phyloP scores from a whole-genome alignment of 345 rosid genomes.

The Iberis pinnata region DNA sequence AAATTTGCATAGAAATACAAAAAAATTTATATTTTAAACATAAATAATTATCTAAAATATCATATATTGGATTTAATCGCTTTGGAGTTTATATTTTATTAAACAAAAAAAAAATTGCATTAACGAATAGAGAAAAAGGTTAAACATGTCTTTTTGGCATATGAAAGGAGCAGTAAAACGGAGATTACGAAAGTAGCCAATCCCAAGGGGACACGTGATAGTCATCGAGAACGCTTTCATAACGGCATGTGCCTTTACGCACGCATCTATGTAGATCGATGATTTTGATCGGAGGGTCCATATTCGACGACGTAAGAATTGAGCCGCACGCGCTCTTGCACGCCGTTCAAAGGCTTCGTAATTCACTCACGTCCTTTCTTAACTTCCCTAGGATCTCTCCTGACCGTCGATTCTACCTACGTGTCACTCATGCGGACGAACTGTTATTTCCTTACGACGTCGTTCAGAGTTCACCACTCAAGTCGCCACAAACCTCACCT shows the following conservation, averaged over 20 bases:
- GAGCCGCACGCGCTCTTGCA: constrained; percentile 48
- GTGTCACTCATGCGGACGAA: constrained; percentile 23
- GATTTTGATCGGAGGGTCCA: constrained; percentile 34
- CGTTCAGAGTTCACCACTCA: constrained; percentile 10
- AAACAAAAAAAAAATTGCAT: not conserved
- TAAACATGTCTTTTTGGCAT: constrained; percentile 4
- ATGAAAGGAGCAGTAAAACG: not conserved
- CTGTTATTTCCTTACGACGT: not conserved
- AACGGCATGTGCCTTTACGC: constrained; percentile 33
- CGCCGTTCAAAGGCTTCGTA: constrained; percentile 43
- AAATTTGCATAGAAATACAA: no score
- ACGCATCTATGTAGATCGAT: constrained; percentile 37
- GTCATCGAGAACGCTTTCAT: constrained; percentile 21
- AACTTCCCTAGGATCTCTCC: constrained; percentile 30
- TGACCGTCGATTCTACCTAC: constrained; percentile 24
- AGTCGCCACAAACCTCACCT: constrained; percentile 18
- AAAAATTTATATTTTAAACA: no score
- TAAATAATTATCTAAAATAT: no score
- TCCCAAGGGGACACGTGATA: constrained; percentile 31
- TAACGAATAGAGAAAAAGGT: constrained; percentile 6
- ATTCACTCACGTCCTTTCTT: constrained; percentile 39
- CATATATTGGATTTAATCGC: no score
- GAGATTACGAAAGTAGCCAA: constrained; percentile 21
- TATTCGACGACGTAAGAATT: constrained; percentile 33
- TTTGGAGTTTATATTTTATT: constrained; percentile 23